Evolutionary conservation across 257 asterid genomes (phyloP).

Genomic region (Rehmannia glutinosa): DNA sequence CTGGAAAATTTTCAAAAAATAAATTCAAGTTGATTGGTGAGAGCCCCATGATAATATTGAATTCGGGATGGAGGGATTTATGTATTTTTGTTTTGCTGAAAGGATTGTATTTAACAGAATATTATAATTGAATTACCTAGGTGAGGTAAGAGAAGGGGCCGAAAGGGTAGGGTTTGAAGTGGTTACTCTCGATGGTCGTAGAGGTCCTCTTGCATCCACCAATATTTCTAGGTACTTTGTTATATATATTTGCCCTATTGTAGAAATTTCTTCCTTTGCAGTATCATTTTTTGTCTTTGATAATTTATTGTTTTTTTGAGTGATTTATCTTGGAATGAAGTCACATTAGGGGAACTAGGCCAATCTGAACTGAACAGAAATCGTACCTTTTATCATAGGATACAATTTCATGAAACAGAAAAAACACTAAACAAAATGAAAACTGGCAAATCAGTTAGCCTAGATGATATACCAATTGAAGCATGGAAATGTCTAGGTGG

Average conservation of each 20-base stretch:
- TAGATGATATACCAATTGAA: no score
- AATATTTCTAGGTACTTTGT: conserved; percentile 39
- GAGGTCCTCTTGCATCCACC: conserved; percentile 64
- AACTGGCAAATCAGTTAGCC: no score
- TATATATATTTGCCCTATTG: background rate
- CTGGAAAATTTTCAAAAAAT: background rate
- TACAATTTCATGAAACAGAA: no score
- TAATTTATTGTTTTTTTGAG: background rate
- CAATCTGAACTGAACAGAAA: no score
- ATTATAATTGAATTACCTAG: conserved; percentile 24
- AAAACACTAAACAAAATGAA: no score
- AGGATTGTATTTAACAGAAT: conserved; percentile 1
- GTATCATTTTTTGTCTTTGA: background rate
- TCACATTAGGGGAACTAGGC: no score
- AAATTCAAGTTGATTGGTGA: background rate
- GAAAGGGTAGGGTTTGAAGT: conserved; percentile 84
- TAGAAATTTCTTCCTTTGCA: background rate
- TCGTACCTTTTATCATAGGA: no score
- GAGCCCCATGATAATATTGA: background rate
- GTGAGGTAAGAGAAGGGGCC: conserved; percentile 74
- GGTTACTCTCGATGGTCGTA: conserved; percentile 69
- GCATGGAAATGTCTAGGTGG: no score
- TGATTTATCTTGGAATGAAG: no score
- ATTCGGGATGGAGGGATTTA: background rate
- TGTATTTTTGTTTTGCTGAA: conserved; percentile 1